phyloP scores from a whole-genome alignment of 352 stramenopile species.

The Peronosclerospora sorghi region DNA sequence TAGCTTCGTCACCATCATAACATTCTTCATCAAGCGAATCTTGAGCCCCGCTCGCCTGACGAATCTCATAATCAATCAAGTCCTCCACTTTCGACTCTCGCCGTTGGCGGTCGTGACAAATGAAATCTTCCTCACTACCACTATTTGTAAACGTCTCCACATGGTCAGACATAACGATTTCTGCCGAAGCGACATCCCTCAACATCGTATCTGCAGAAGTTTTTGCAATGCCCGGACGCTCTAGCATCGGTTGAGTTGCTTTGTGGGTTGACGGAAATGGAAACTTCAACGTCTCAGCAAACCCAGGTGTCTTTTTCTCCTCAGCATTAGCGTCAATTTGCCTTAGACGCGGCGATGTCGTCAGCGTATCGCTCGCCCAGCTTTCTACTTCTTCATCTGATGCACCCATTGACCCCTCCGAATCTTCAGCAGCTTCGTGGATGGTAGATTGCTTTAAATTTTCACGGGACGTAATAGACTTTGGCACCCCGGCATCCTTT shows the following conservation, averaged over 20 bases:
- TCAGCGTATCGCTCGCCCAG: conserved; percentile 3
- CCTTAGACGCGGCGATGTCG: not conserved
- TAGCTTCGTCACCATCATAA: conserved; percentile 2
- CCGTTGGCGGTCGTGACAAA: conserved; percentile 5
- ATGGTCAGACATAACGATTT: conserved; percentile 1
- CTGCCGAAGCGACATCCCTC: not conserved
- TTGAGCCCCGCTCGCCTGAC: not conserved
- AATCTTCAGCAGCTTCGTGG: conserved; percentile 26
- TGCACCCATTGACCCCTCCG: conserved; percentile 27
- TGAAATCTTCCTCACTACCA: conserved; percentile 6
- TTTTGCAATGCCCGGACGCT: conserved; percentile 23
- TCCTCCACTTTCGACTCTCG: conserved; percentile 7
- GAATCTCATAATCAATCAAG: conserved; percentile 8
- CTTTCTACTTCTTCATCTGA: conserved; percentile 25
- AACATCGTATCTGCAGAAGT: conserved; percentile 7
- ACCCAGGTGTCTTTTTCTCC: conserved; percentile 47
- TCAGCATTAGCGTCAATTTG: conserved; percentile 26
- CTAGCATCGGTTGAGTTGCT: conserved; percentile 22
- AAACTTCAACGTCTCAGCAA: conserved; percentile 29
- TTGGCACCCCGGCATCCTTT: not conserved
- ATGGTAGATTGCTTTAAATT: conserved; percentile 7
- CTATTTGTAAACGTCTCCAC: conserved; percentile 1
- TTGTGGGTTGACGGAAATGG: conserved; percentile 30
- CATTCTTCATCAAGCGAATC: not conserved
- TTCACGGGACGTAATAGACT: not conserved